A percentile compares a stretch with the other conserved stretches of the same genome.
Evolutionary conservation across 148 eudicot species (phyloP).

Genomic region (Mesembryanthemum crystallinum): DNA sequence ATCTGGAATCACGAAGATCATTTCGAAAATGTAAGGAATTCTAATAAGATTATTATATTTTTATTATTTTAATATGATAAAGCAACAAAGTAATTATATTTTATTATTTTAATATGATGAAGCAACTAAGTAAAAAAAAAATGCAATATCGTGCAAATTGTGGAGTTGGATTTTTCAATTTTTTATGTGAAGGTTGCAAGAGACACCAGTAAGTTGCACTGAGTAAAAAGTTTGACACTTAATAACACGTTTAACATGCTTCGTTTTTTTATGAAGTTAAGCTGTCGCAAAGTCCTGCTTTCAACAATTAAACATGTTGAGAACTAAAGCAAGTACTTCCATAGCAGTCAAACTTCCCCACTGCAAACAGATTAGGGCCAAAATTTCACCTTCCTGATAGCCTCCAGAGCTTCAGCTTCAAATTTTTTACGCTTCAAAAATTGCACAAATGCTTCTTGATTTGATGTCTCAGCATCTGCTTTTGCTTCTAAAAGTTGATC

Average conservation of each 20-base stretch:
- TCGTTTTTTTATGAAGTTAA: no score
- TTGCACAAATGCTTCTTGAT: constrained; percentile 41
- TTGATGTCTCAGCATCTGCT: constrained; percentile 43
- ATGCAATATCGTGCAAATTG: background rate
- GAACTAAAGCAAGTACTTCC: background rate
- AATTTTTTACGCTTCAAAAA: constrained; percentile 40
- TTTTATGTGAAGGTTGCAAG: background rate
- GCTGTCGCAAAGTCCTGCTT: background rate
- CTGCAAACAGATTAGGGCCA: background rate
- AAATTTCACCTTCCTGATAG: constrained; percentile 44
- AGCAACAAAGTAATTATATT: background rate
- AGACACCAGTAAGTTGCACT: background rate
- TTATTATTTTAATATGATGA: no score
- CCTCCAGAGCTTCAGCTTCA: constrained; percentile 57
- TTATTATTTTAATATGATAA: background rate
- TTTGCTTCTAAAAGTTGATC: constrained; percentile 44
- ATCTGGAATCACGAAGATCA: background rate
- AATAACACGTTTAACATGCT: background rate
- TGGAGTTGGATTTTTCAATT: background rate
- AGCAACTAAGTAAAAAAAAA: no score
- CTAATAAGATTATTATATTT: background rate
- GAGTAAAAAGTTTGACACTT: background rate
- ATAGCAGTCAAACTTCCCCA: background rate
- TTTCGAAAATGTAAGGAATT: background rate
- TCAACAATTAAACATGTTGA: background rate